phyloP scores from a whole-genome alignment of 345 rosid genomes.

The Dimocarpus longan region DNA sequence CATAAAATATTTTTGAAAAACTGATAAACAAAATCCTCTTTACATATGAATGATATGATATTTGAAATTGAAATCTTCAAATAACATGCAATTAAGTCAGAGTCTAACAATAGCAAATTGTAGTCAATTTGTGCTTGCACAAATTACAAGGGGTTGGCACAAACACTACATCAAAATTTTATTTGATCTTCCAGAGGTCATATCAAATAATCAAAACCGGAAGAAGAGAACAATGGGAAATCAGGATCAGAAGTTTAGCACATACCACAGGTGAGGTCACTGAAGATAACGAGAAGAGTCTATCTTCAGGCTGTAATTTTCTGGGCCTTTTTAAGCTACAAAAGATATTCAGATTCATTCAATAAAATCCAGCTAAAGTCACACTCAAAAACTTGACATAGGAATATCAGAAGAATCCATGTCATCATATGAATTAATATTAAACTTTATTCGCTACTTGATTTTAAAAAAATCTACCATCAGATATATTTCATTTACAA shows the following conservation, averaged over 20 bases:
- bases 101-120: not conserved
- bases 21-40: not conserved
- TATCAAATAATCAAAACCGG: not conserved
- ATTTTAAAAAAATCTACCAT: not conserved
- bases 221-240: not conserved
- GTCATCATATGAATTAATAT: not conserved
- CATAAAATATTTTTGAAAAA: not conserved
- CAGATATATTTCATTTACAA: not conserved
- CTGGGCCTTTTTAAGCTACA: constrained; percentile 58
- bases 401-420: not conserved
- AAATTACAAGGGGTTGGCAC: not conserved
- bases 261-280: constrained; percentile 59
- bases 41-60: not conserved
- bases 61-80: not conserved
- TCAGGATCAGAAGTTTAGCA: constrained; percentile 3
- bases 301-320: constrained; percentile 62
- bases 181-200: not conserved
- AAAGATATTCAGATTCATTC: constrained; percentile 16
- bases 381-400: not conserved
- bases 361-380: constrained; percentile 8
- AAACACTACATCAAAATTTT: not conserved
- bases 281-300: constrained; percentile 61
- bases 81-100: not conserved
- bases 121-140: not conserved
- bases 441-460: not conserved